Evolutionary conservation across 2,329 filamentous ascomycete species (phyloP).

Genomic region (Cladosporium sp.): DNA sequence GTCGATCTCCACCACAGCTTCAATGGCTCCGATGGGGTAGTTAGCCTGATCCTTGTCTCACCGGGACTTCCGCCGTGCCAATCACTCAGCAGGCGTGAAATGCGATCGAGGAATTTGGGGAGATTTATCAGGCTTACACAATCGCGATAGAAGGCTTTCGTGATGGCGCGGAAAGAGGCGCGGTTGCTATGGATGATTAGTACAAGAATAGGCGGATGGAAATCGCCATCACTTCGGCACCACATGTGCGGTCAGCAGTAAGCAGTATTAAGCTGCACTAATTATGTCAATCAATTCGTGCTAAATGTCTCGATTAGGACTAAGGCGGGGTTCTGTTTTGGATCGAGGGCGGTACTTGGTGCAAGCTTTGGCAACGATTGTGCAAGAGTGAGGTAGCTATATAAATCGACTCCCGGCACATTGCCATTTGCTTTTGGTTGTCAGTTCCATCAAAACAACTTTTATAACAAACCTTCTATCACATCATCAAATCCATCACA

Average conservation of each 20-base stretch:
- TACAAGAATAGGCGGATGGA: neutral
- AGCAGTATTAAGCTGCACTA: neutral
- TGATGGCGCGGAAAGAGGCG: neutral
- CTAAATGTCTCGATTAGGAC: neutral
- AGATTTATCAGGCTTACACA: constrained; percentile 11
- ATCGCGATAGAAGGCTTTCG: constrained; percentile 9
- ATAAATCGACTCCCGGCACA: neutral
- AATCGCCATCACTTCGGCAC: neutral
- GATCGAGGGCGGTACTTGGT: neutral
- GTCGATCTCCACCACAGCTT: neutral
- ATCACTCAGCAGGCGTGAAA: too few relatives aligned
- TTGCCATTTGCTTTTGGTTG: neutral
- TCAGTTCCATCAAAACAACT: neutral
- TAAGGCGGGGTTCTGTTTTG: neutral
- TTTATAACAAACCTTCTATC: neutral
- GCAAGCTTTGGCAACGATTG: neutral
- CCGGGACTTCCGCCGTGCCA: too few relatives aligned
- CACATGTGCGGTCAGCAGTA: neutral
- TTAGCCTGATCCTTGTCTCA: neutral
- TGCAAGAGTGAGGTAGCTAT: neutral
- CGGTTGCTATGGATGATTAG: constrained; percentile 9
- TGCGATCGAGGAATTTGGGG: neutral
- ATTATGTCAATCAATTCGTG: neutral
- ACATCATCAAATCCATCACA: constrained; percentile 25
- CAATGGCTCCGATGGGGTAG: neutral